phyloP scores from a whole-genome alignment of 352 stramenopile genomes.

The Elongisporangium undulatum region DNA sequence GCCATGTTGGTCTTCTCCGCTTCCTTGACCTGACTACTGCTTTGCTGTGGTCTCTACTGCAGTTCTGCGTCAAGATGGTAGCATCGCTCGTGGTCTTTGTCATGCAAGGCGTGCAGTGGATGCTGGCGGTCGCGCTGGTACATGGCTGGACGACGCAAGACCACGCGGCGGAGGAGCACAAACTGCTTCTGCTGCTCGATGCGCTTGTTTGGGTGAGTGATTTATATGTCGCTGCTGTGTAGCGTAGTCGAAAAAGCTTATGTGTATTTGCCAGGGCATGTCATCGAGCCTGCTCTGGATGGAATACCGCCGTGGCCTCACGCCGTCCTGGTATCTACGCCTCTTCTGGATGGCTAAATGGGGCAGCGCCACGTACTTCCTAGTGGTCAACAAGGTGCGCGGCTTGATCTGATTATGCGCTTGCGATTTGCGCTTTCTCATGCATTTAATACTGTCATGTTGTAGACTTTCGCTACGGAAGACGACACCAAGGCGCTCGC shows the following conservation, averaged over 20 bases:
- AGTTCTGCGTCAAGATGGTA: conserved; percentile 67
- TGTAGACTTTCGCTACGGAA: conserved; percentile 3
- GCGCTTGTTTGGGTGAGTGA: conserved; percentile 50
- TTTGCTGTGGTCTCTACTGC: not conserved
- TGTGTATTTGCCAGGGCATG: conserved; percentile 22
- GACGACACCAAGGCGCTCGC: conserved; percentile 1
- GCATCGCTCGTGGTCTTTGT: conserved; percentile 42
- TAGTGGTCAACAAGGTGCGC: conserved; percentile 33
- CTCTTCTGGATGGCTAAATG: conserved; percentile 61
- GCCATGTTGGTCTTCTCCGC: not conserved
- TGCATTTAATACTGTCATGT: not conserved
- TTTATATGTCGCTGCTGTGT: not conserved
- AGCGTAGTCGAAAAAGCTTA: not conserved
- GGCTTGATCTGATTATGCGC: not conserved
- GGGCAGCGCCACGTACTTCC: conserved; percentile 34
- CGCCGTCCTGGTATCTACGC: conserved; percentile 50
- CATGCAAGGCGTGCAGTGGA: conserved; percentile 41
- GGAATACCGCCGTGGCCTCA: conserved; percentile 61
- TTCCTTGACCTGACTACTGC: not conserved
- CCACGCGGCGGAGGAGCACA: conserved; percentile 13
- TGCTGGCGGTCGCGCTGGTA: conserved; percentile 5
- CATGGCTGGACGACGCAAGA: not conserved
- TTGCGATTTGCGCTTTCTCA: conserved; percentile 5
- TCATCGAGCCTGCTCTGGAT: conserved; percentile 63
- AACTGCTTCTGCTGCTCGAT: conserved; percentile 48